A percentile compares a stretch with the other conserved stretches of the same genome.
Conservation (phyloP, 2,329 filamentous ascomycete genomes). For the Alternaria solani region DNA sequence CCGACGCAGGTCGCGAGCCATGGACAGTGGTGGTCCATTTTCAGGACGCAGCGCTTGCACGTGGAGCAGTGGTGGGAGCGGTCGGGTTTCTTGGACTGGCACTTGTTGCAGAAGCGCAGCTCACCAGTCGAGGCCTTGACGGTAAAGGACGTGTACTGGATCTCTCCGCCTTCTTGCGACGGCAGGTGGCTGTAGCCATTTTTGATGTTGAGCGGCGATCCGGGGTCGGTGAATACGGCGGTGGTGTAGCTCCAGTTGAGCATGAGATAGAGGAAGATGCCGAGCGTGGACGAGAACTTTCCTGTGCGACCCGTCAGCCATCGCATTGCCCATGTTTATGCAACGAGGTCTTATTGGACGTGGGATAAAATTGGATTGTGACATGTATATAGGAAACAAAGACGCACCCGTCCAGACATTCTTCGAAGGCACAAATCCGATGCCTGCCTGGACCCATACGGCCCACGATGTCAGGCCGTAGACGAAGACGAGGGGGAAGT, state of each 20-base stretch:
- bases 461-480: conserved; percentile 94
- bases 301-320: conserved; percentile 44
- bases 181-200: conserved; percentile 81
- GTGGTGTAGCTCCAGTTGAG: conserved; percentile 90
- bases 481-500: conserved; percentile 88
- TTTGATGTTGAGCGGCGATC: conserved; percentile 64
- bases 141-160: conserved; percentile 77
- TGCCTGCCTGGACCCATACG: conserved; percentile 81
- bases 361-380: background rate
- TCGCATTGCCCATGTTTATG: background rate
- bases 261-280: conserved; percentile 75
- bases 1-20: conserved; percentile 98
- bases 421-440: conserved; percentile 61
- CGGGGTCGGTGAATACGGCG: conserved; percentile 92
- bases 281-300: conserved; percentile 65
- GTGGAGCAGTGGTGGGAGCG: conserved; percentile 96
- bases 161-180: conserved; percentile 66
- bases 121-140: conserved; percentile 87
- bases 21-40: conserved; percentile 99
- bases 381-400: conserved; percentile 2
- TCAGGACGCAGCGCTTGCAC: conserved; percentile 91
- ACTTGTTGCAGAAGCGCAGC: conserved; percentile 95
- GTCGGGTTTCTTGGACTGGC: conserved; percentile 91
- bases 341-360: background rate
- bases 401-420: conserved; percentile 48